Evolutionary conservation across 106 monocot species (phyloP).

Genomic region (Vanilla planifolia): DNA sequence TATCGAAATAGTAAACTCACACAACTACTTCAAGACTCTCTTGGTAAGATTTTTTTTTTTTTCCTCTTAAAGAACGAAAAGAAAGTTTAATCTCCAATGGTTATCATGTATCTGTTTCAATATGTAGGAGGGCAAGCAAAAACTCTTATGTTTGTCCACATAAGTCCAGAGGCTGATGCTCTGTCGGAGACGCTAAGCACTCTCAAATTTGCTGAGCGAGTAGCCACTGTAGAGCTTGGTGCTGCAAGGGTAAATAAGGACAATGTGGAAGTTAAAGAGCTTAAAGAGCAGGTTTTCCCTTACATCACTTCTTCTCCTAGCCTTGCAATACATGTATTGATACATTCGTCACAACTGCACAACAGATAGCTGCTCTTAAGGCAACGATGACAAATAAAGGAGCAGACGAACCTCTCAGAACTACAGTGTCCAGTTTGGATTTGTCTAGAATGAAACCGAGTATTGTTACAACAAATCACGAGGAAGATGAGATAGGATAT

Average conservation of each 20-base stretch:
- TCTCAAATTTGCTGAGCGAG: constrained; percentile 93
- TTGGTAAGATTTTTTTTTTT: constrained; percentile 42
- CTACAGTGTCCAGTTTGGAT: constrained; percentile 5
- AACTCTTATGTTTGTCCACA: constrained; percentile 97
- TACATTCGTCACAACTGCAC: background rate
- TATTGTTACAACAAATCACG: background rate
- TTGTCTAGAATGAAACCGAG: background rate
- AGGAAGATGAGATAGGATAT: background rate
- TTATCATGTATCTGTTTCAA: constrained; percentile 2
- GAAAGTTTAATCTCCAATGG: background rate
- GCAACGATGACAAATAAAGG: background rate
- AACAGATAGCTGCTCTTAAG: constrained; percentile 7
- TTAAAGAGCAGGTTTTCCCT: constrained; percentile 75
- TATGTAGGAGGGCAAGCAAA: constrained; percentile 94
- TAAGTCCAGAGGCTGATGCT: constrained; percentile 84
- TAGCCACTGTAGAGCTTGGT: constrained; percentile 89
- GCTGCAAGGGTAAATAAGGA: constrained; percentile 77
- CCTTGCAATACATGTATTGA: background rate
- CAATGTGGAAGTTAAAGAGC: constrained; percentile 66
- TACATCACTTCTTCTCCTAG: background rate
- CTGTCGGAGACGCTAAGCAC: constrained; percentile 87
- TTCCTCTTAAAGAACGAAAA: background rate
- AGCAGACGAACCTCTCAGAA: background rate
- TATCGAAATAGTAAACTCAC: constrained; percentile 98
- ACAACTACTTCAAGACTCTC: constrained; percentile 92